Conservation (phyloP, 139 green algal genomes). For the Zygnema circumcarinatum region DNA sequence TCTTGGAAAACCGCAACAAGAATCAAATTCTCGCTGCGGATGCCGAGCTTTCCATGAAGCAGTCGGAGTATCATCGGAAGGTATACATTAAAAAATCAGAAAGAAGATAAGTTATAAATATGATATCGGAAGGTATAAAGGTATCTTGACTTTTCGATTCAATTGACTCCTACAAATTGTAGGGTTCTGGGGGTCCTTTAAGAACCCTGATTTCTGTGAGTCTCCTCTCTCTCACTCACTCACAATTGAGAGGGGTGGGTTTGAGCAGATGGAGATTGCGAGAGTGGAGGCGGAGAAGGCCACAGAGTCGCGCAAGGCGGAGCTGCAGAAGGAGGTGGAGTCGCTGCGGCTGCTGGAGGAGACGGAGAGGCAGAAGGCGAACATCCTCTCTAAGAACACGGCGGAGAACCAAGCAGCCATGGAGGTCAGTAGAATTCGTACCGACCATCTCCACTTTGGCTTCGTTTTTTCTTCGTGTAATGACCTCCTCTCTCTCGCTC, state of each 20-base stretch:
- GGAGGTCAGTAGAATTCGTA: not conserved
- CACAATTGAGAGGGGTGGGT: too few relatives aligned
- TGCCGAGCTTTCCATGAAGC: not conserved
- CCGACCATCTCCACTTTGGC: not conserved
- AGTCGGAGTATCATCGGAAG: not conserved
- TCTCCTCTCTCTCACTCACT: too few relatives aligned
- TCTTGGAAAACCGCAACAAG: not conserved
- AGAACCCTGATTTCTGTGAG: too few relatives aligned
- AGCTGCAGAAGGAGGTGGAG: conserved; percentile 33
- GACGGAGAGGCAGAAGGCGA: conserved; percentile 10
- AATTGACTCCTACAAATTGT: too few relatives aligned
- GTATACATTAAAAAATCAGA: not conserved
- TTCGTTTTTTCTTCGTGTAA: too few relatives aligned
- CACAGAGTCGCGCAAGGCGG: not conserved
- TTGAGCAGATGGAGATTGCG: conserved; percentile 24
- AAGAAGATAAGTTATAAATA: not conserved
- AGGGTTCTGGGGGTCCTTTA: too few relatives aligned
- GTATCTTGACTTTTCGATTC: too few relatives aligned
- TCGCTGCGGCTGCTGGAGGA: conserved; percentile 14
- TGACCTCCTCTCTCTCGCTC: too few relatives aligned
- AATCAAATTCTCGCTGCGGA: not conserved
- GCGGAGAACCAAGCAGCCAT: not conserved
- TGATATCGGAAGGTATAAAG: too few relatives aligned
- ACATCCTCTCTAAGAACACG: not conserved
- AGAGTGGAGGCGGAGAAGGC: conserved; percentile 2